Evolutionary conservation across 2,329 filamentous ascomycete species (phyloP), one percentile per base, ranked within the genome.

Genomic region (Aspergillus hiratsukae): DNA sequence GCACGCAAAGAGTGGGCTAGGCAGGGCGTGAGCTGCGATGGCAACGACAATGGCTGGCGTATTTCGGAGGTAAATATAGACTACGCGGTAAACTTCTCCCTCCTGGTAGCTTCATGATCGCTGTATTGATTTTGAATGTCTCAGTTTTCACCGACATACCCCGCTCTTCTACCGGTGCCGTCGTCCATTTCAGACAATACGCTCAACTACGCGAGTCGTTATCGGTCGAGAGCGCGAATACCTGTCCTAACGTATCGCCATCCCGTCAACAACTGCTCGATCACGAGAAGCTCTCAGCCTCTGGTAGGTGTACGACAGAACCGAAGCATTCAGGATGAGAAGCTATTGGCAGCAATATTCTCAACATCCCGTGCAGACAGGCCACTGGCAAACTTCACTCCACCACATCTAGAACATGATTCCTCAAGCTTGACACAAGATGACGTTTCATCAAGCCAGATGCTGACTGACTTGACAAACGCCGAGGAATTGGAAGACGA

Each of bases 181-280:
- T 86, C 87, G 25, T 85, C 84, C 57, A 96, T 99, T 64, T 97
- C 93, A n/a, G 94, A 99, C 74, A 97, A 94, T 68, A 91, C 93
- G 49, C 83, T 99, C 51, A 96, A 96, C 69, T 96, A 99, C 70
- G 94, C 92, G 27, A 89, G 87, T 57, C 84, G 87, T 60, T 97
- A 96, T 75, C 88, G 94, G 52, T 97, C 94, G 0, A 85, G 92
- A 58, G 86, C 88, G 61, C 87, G 94, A 58, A 92, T 99, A 72
- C 94, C 94, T 1, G 89, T 87, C 3, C 78, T 99, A 41, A 91
- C 91, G 23, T 99, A 99, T 73, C 84, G 97, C n/a, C 94, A 99
- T 72, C 90, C 91, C 0, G 81, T 97, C 66, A 99, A 97, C 72
- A 96, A 96, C 71, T 97, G 94, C 73, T 94, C 92, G 25, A 96